Percentiles rank a stretch among this genome's conserved stretches.
phyloP scores from a whole-genome alignment of 2,329 filamentous ascomycete species.

The Zasmidium citrigriseum region DNA sequence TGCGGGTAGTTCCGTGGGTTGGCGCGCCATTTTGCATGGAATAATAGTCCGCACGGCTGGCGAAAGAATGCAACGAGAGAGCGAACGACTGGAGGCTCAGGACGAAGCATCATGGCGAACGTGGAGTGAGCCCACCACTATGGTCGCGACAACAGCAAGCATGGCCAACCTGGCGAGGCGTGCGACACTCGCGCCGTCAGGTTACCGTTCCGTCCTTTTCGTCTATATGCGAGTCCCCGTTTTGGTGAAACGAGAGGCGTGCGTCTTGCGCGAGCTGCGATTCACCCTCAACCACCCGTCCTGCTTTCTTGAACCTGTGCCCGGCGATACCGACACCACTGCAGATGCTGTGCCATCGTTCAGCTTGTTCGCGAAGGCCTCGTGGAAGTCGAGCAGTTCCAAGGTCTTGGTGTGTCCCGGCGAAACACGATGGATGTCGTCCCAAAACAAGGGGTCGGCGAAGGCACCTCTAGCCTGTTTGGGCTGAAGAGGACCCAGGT shows the following conservation, averaged over 20 bases:
- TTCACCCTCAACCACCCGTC: not conserved
- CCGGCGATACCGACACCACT: not conserved
- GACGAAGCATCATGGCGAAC: not conserved
- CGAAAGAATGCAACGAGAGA: conserved; percentile 9
- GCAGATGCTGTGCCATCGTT: conserved; percentile 2
- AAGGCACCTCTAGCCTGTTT: not conserved
- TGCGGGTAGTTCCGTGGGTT: no score
- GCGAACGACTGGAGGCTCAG: not conserved
- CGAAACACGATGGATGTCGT: not conserved
- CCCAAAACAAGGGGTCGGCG: not conserved
- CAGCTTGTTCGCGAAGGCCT: conserved; percentile 8
- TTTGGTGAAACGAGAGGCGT: conserved; percentile 20
- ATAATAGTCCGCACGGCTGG: conserved; percentile 2
- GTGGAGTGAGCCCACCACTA: conserved; percentile 8
- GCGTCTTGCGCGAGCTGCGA: not conserved
- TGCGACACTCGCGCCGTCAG: conserved; percentile 20
- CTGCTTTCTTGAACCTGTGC: not conserved
- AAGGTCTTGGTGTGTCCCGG: not conserved
- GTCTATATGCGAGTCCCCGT: conserved; percentile 19
- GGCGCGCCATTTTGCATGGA: no score
- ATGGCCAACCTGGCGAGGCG: conserved; percentile 16
- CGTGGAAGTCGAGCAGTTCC: conserved; percentile 1
- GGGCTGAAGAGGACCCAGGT: not conserved
- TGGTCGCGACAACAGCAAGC: conserved; percentile 21
- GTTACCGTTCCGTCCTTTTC: conserved; percentile 20